Conservation (phyloP, 768 basidiomycete genomes). For the Auriculariales sp. region DNA sequence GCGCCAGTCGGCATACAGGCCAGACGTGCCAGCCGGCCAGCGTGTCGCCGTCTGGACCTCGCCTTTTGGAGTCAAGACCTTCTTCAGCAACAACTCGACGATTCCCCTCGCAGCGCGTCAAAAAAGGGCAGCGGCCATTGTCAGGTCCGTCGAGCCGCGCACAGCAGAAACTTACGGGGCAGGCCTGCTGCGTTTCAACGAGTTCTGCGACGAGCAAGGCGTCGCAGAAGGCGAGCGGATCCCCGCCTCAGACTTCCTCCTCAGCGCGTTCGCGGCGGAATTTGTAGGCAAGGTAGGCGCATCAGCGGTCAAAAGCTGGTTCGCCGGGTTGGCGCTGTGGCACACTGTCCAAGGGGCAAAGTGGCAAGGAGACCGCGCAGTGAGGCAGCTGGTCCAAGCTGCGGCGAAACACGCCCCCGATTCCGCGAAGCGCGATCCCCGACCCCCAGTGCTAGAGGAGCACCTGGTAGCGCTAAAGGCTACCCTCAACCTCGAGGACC, state of each 20-base stretch:
- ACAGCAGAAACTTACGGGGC: constrained; percentile 14
- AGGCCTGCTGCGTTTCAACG: constrained; percentile 18
- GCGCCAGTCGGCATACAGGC: background rate
- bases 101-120: background rate
- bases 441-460: constrained; percentile 8
- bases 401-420: background rate
- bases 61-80: background rate
- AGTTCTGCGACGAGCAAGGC: constrained; percentile 21
- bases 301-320: constrained; percentile 18
- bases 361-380: constrained; percentile 19
- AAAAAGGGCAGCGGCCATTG: background rate
- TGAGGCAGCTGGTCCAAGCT: constrained; percentile 4
- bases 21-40: background rate
- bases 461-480: constrained; percentile 14
- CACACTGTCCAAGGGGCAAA: constrained; percentile 20
- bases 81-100: background rate
- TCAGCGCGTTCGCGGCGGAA: constrained; percentile 16
- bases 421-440: background rate
- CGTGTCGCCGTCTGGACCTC: background rate
- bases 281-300: constrained; percentile 4
- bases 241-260: constrained; percentile 16
- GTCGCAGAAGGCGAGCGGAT: constrained; percentile 18
- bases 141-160: background rate
- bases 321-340: constrained; percentile 22
- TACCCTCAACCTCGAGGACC: constrained; percentile 11